Percentiles rank a stretch among this genome's conserved stretches.
Conservation (phyloP, 495 filamentous ascomycete species). For the Aspergillus saccharolyticus region DNA sequence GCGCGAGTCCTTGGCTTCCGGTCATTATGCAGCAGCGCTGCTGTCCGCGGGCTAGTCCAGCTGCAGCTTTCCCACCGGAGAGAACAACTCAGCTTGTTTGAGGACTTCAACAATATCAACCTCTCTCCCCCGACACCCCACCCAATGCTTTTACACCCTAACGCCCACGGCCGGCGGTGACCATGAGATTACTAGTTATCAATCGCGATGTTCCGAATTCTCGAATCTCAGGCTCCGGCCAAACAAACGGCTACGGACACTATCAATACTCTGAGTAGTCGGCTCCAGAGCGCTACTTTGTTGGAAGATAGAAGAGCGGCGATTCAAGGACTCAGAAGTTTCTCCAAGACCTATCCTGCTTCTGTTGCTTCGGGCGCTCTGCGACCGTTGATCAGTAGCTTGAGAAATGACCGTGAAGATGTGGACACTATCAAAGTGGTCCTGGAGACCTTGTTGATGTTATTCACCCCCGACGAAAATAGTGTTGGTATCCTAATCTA, state of each 20-base stretch:
- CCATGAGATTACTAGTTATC: constrained; percentile 40
- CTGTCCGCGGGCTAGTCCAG: not conserved
- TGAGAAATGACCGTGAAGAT: constrained; percentile 88
- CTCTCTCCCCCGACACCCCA: constrained; percentile 1
- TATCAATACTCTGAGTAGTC: constrained; percentile 79
- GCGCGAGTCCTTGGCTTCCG: constrained; percentile 16
- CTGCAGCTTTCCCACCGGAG: constrained; percentile 9
- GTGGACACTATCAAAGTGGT: constrained; percentile 93
- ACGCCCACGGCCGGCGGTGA: constrained; percentile 34
- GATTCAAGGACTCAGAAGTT: constrained; percentile 87
- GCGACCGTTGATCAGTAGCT: constrained; percentile 75
- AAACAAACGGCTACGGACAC: constrained; percentile 95
- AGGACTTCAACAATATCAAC: not conserved
- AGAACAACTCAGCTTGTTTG: constrained; percentile 20
- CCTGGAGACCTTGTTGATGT: constrained; percentile 88
- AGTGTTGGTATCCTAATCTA: constrained; percentile 48
- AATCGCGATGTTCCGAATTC: constrained; percentile 76
- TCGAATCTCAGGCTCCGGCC: constrained; percentile 77
- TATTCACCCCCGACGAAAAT: constrained; percentile 71
- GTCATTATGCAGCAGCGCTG: not conserved
- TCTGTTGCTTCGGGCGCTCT: constrained; percentile 91
- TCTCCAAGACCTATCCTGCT: constrained; percentile 92
- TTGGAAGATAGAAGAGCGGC: constrained; percentile 91
- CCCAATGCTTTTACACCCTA: constrained; percentile 31
- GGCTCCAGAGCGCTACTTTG: constrained; percentile 79